Evolutionary conservation across 305 asterid species (phyloP).

Genomic region (Fraxinus ornus): DNA sequence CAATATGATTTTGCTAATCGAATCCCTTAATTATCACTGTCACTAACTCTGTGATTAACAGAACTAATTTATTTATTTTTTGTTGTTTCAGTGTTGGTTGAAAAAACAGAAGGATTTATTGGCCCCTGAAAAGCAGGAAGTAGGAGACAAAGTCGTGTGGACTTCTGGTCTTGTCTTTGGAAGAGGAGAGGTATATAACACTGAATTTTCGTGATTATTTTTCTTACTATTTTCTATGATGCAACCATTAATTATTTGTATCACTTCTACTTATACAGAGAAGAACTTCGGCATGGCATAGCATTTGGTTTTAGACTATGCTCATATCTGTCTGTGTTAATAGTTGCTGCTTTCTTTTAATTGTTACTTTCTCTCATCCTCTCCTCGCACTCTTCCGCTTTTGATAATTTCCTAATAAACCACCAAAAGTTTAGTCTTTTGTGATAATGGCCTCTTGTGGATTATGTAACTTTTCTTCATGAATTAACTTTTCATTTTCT

Average conservation of each 20-base stretch:
- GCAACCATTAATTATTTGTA: background rate
- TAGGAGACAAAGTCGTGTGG: slow-evolving; percentile 65
- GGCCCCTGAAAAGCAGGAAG: slow-evolving; percentile 56
- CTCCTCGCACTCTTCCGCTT: background rate
- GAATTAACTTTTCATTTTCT: slow-evolving; percentile 4
- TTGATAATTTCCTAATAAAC: background rate
- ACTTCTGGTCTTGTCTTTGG: slow-evolving; percentile 83
- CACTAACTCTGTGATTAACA: slow-evolving; percentile 1
- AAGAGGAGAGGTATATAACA: slow-evolving; percentile 69
- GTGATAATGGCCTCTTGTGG: background rate
- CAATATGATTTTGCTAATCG: background rate
- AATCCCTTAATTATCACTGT: background rate
- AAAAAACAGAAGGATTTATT: slow-evolving; percentile 82
- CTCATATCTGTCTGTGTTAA: slow-evolving; percentile 3
- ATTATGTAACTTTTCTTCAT: background rate
- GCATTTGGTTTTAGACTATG: background rate
- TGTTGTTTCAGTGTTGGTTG: slow-evolving; percentile 73
- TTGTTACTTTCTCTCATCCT: background rate
- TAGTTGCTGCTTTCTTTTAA: background rate
- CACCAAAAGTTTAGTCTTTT: background rate
- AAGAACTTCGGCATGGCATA: background rate
- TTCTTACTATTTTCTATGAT: background rate
- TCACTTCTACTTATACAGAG: background rate
- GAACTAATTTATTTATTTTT: slow-evolving; percentile 11
- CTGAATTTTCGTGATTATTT: slow-evolving; percentile 7